Base-by-base conservation (phyloP, 805 yeast genomes). In the Metahyphopichia silvanorum region DNA sequence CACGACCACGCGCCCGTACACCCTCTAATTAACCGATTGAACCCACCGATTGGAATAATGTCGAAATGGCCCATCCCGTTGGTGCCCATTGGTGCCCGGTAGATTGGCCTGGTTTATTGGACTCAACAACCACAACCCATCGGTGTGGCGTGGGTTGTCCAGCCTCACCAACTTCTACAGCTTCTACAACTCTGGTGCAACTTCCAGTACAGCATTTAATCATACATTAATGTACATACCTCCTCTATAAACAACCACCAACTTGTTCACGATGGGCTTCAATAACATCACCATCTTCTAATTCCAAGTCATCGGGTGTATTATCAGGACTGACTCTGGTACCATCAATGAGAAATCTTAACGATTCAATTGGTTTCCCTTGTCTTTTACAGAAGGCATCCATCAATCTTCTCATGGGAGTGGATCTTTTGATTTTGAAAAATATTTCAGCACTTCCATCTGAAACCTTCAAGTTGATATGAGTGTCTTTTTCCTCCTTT, bases 321-420 rank as follows among this genome's bases (percentile, higher is more conserved):
- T 86, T 87, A 38, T 83, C 89, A 7, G 89, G 84, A 43, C 76
- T 72, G 39, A 93, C 80, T 55, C 98, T 79, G 47, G 87, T 84
- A 43, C 99, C 99, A 45, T 93, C 99, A 55, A 82, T 82, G 53
- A 93, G 70, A 60, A 93, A 93, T 60, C 98, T 79, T 57, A 93
- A 69, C 32, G 91, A 77, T 46, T 76, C 78, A 54, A 83, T 66
- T 43, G 83, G 79, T 60, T 91, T 91, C 27, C 98, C 98, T 55
- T 91, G 96, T 71, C 98, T 85, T 66, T 89, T 89, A 60, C 98
- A 94, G 60, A 91, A 93, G 9, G 97, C 96, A 53, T 91, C 98
- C 88, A 93, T 91, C 51, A 93, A 79, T 66, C 96, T 85, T 61
- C 78, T 85, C 71, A 93, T 75, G 29, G 91, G 95, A 4, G 98